Conservation (phyloP, 1,284 basidiomycete genomes). For the Xanthoconium separans region DNA sequence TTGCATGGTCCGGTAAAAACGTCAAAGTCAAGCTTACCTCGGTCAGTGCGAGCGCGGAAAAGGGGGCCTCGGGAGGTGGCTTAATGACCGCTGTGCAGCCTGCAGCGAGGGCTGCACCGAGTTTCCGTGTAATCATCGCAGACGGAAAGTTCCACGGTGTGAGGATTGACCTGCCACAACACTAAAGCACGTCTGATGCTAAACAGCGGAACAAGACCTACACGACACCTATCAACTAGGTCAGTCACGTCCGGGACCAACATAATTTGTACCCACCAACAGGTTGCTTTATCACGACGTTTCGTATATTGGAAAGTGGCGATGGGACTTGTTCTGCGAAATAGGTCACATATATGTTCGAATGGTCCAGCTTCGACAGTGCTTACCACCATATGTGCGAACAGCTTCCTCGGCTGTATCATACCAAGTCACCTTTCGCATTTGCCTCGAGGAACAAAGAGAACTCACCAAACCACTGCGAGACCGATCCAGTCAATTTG, state of each 20-base stretch:
- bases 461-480: constrained; percentile 72
- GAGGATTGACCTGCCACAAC: constrained; percentile 59
- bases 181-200: constrained; percentile 5
- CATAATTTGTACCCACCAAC: constrained; percentile 56
- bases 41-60: constrained; percentile 85
- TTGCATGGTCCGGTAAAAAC: neutral
- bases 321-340: constrained; percentile 79
- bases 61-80: constrained; percentile 94
- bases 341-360: constrained; percentile 1
- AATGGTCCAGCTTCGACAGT: neutral
- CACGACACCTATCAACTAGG: constrained; percentile 52
- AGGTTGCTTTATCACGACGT: constrained; percentile 94
- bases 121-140: constrained; percentile 90
- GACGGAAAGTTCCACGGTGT: constrained; percentile 94
- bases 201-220: constrained; percentile 33
- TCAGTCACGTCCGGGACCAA: neutral
- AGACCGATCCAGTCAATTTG: constrained; percentile 1
- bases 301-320: constrained; percentile 69
- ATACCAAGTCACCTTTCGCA: neutral
- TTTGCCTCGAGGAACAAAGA: neutral
- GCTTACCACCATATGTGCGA: constrained; percentile 74
- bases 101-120: constrained; percentile 88
- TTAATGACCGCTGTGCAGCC: constrained; percentile 97
- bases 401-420: constrained; percentile 81
- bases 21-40: constrained; percentile 50